Base-by-base conservation (phyloP, 2,329 filamentous ascomycete genomes). In the Drechslerella coelobrocha region DNA sequence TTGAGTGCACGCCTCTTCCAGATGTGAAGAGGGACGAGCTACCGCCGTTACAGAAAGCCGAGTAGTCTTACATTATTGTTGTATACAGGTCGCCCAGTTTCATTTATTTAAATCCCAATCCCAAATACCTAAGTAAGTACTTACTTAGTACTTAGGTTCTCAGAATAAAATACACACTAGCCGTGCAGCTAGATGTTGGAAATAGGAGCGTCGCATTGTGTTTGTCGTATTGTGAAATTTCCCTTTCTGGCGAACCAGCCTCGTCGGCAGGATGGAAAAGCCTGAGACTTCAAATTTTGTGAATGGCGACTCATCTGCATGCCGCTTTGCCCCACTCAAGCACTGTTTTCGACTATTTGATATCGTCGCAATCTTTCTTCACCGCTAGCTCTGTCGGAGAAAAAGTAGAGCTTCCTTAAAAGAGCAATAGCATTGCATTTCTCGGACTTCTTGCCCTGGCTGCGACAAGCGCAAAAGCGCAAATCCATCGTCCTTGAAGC, bases 1-100 rank as follows among this genome's bases (percentile, higher is more conserved):
- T 79, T 17, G 85, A 85, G 57, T 91, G 88, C 76, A 78, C 47
- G 21, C 65, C 65, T 2, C 34, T 57, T 9, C 26, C 19, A 2
- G 57, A 47, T 79, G 41, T 79, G 79, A 61, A 87, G 88, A 74
- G 74, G 89, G 39, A 85, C 85, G 45, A 78, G 81, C 69, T 85
- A 72, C 84, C 83, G 0, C 79, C 78, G 45, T 75, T 78, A 56
- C 77, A 80, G 43, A 76, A 72, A 60, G 77, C 80, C 53, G 63
- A 68, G 14, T 68, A 48, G n/a, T 4, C 41, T 7, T n/a, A 8
- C 7, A 17, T 12, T 12, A 34, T n/a, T n/a, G n/a, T n/a, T n/a
- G n/a, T n/a, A n/a, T n/a, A n/a, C n/a, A n/a, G n/a, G n/a, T n/a
- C n/a, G n/a, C n/a, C n/a, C n/a, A n/a, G n/a, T n/a, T n/a, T n/a